These are phyloP conservation scores for Theileria luwenshuni DNA, from an alignment of 169 alveolate genomes.

Conservation along the genomic window DNA sequence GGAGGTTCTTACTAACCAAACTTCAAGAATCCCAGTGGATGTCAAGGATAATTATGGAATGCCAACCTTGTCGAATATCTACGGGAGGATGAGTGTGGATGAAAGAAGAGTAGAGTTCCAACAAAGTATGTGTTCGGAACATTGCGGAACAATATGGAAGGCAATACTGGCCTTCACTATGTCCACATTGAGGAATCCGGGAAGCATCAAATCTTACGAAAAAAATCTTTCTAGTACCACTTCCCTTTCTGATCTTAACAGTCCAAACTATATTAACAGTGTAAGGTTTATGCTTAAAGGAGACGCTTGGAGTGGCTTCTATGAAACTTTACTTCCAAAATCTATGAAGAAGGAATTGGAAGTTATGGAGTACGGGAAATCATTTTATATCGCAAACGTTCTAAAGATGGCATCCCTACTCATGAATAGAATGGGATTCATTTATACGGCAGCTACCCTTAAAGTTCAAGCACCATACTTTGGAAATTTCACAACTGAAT, in stretches of 20 bases:
- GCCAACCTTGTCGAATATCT: conserved; percentile 65
- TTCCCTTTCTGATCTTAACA: conserved; percentile 68
- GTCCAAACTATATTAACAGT: conserved; percentile 72
- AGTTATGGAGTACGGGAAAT: conserved; percentile 76
- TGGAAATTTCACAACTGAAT: conserved; percentile 75
- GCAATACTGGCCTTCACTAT: conserved; percentile 72
- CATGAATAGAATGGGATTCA: conserved; percentile 67
- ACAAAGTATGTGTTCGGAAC: conserved; percentile 79
- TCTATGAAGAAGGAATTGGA: conserved; percentile 73
- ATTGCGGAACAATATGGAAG: conserved; percentile 78
- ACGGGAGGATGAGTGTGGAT: conserved; percentile 67
- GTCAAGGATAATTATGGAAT: conserved; percentile 67
- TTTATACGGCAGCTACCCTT: conserved; percentile 69
- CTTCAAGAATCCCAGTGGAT: conserved; percentile 43
- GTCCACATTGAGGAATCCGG: conserved; percentile 76
- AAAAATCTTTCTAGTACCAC: conserved; percentile 61
- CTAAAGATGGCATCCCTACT: conserved; percentile 70
- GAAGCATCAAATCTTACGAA: conserved; percentile 73
- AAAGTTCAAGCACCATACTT: conserved; percentile 80
- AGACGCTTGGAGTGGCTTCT: conserved; percentile 74
- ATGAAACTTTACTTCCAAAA: conserved; percentile 74
- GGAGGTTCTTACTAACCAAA: conserved; percentile 51
- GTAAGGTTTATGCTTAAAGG: conserved; percentile 75
- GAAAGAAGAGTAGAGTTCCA: conserved; percentile 75
- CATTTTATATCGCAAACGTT: conserved; percentile 73